Base-by-base conservation (phyloP, 768 basidiomycete species). In the Zangia roseola region DNA sequence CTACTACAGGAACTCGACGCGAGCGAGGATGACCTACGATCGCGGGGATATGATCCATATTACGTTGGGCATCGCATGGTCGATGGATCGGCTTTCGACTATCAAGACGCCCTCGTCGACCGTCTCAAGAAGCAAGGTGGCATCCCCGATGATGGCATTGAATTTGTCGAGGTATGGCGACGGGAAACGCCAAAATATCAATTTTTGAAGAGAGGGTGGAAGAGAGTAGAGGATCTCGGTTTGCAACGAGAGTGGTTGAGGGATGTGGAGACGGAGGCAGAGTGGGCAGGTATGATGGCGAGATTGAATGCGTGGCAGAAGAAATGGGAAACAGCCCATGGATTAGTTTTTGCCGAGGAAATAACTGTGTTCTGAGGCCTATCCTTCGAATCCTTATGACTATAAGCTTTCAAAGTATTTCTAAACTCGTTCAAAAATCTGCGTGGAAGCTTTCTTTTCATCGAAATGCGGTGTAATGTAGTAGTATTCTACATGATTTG, bases 81-180 rank as follows among this genome's bases (percentile, higher is more conserved):
- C 23, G 62, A 57, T 10, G 55, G 57, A 8, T 61, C 63, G 4
- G 53, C 43, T 5, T 70, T 63, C 43, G 73, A 76, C 43, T 77
- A 76, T 45, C 74, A 75, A 53, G 72, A 77, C 45, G 58, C 64
- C 30, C 51, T 61, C 4, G 53, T 61, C 14, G 40, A 50, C 4
- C 16, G 25, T 17, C 50, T 61, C 17, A 55, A 52, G 37, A 10
- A 21, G 14, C 42, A 46, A 6, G 68, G 69, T 39, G 70, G 62
- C 5, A 60, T 81, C 20, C 74, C 73, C 3, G 58, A 75, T 39
- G 68, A 74, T 41, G 75, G 75, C 1, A 62, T 56, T 52, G 71
- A 69, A 24, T 81, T 67, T 50, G 79, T 80, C 19, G 80, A 81
- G 55, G 51, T 57, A 13, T 82, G 80, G 81, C 62, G 80, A 33